Base-by-base conservation (phyloP, 208 protist genomes). In the Trypanosoma melophagium region DNA sequence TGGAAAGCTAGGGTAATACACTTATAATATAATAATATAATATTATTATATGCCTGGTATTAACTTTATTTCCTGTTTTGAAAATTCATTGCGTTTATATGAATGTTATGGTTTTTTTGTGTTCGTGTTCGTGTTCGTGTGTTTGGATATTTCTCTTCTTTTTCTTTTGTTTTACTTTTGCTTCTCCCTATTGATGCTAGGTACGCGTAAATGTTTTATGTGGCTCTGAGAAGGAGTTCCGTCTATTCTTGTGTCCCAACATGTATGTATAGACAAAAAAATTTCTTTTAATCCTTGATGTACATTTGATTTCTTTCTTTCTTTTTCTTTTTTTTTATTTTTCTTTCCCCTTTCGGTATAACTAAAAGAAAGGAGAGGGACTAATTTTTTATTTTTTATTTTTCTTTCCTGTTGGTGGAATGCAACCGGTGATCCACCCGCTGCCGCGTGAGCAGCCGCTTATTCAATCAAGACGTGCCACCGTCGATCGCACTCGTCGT, bases 1-100 rank as follows among this genome's bases (percentile, higher is more conserved):
- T 94, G 9, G 61, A 84, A 31, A 65, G 50, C 25, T 79, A 55
- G 42, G 25, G 24, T 9, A 21, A 24, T 45, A 47, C 57, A 47
- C 49, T 5, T 49, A 47, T 61, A 47, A 24, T 55, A 22, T 35
- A 35, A 7, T 7, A 7, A 35, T 35, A 35, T 35, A 35, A 35
- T 35, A 35, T 35, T 35, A 35, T 35, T 35, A n/a, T n/a, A n/a
- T n/a, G n/a, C 5, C 28, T 35, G 28, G 28, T 35, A 5, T 35
- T 35, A 1, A 7, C 28, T 5, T 35, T 35, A 5, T 35, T n/a
- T n/a, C n/a, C n/a, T 5, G 28, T 35, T 35, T 35, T 5, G 28
- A 1, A 35, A 35, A 35, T 35, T 35, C 5, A 35, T 35, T 35
- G 1, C 28, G 5, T 35, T 35, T 35, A 35, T 35, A 5, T 35